Evolutionary conservation across 2,329 filamentous ascomycete species (phyloP).

Genomic region (Talaromyces sp.): DNA sequence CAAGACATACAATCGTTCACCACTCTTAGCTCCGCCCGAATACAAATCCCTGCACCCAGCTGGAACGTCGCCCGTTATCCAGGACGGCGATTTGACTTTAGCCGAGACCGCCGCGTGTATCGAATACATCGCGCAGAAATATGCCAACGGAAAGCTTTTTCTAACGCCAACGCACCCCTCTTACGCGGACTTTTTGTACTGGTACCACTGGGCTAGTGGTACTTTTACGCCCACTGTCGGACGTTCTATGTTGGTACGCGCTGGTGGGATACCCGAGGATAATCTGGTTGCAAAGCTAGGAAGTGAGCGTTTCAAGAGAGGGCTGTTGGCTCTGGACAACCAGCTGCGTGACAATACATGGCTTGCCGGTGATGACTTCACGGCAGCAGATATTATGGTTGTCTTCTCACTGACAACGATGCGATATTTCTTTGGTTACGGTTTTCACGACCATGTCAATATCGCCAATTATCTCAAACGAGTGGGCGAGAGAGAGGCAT

Average conservation of each 20-base stretch:
- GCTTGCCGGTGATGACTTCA: conserved; percentile 60
- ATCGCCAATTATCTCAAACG: conserved; percentile 47
- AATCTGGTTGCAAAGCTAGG: conserved; percentile 27
- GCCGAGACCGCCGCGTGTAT: conserved; percentile 57
- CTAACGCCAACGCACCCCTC: conserved; percentile 42
- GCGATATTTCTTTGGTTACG: conserved; percentile 48
- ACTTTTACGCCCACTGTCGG: conserved; percentile 39
- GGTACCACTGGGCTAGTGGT: conserved; percentile 57
- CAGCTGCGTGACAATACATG: conserved; percentile 47
- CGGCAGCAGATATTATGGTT: conserved; percentile 62
- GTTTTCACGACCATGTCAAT: conserved; percentile 38
- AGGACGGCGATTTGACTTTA: conserved; percentile 49
- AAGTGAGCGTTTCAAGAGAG: conserved; percentile 30
- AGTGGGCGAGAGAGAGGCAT: conserved; percentile 43
- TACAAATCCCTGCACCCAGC: conserved; percentile 46
- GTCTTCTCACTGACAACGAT: conserved; percentile 59
- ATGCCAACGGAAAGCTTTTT: conserved; percentile 49
- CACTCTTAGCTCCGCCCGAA: conserved; percentile 37
- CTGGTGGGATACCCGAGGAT: conserved; percentile 16
- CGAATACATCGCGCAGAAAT: conserved; percentile 57
- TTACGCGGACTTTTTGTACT: conserved; percentile 61
- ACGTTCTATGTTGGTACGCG: conserved; percentile 33
- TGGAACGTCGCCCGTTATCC: conserved; percentile 57
- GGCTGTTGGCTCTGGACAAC: conserved; percentile 46
- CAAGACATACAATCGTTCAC: conserved; percentile 43